Conservation (phyloP, 805 yeast genomes). For the Cyberlindnera nakhonratchasimensis region DNA sequence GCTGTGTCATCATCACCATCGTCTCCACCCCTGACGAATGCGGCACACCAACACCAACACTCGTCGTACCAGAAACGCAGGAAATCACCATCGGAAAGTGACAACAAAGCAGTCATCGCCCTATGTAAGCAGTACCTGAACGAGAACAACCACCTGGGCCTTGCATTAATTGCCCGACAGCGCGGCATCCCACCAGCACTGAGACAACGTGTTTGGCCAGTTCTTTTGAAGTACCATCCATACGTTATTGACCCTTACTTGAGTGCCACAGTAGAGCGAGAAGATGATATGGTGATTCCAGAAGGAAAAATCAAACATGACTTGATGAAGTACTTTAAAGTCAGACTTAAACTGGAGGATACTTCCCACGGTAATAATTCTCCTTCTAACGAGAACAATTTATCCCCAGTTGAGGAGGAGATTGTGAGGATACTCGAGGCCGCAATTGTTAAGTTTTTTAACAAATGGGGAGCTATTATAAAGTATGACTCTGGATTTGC, state of each 20-base stretch:
- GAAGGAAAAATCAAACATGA: slow-evolving; percentile 47
- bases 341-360: slow-evolving; percentile 24
- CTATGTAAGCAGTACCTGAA: slow-evolving; percentile 54
- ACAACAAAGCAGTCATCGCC: slow-evolving; percentile 31
- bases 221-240: slow-evolving; percentile 77
- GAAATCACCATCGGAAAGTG: slow-evolving; percentile 8
- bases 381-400: slow-evolving; percentile 17
- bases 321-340: slow-evolving; percentile 55
- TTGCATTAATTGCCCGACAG: slow-evolving; percentile 78
- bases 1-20: slow-evolving; percentile 16
- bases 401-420: slow-evolving; percentile 42
- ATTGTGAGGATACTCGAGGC: slow-evolving; percentile 54
- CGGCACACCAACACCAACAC: too few species aligned
- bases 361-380: slow-evolving; percentile 14
- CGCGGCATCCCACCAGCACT: slow-evolving; percentile 82
- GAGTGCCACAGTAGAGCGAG: slow-evolving; percentile 41
- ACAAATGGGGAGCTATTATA: slow-evolving; percentile 75
- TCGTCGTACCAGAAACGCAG: slow-evolving; percentile 8
- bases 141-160: slow-evolving; percentile 63
- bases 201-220: slow-evolving; percentile 81
- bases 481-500: slow-evolving; percentile 79
- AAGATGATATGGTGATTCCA: slow-evolving; percentile 29
- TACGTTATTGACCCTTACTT: slow-evolving; percentile 75
- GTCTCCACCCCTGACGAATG: slow-evolving; percentile 9
- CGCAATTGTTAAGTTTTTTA: slow-evolving; percentile 60